Conservation (phyloP, 2,329 filamentous ascomycete species). For the Cladosporium sp. region DNA sequence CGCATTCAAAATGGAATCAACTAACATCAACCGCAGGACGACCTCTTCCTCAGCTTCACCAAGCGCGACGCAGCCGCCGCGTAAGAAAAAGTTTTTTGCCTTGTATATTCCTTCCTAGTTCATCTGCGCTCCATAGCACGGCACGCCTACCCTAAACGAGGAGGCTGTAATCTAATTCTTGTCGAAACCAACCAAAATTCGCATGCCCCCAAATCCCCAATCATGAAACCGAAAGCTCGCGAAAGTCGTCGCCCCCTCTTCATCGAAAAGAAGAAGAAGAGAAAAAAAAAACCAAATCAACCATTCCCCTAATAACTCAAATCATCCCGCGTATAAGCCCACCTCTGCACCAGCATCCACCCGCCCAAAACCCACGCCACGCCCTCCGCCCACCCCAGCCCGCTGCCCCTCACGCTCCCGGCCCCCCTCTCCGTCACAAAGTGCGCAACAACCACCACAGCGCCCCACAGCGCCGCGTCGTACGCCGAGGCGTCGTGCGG, state of each 20-base stretch:
- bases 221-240: too few relatives aligned
- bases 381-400: background rate
- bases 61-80: constrained; percentile 7
- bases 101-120: background rate
- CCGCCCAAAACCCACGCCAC: background rate
- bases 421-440: background rate
- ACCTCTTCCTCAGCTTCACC: constrained; percentile 14
- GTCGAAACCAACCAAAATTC: background rate
- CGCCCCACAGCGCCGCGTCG: background rate
- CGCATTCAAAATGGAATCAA: background rate
- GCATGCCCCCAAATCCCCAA: too few relatives aligned
- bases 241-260: too few relatives aligned
- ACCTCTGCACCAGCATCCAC: constrained; percentile 8
- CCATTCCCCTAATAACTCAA: too few relatives aligned
- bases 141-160: background rate
- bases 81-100: background rate
- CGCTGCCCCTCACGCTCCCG: constrained; percentile 1
- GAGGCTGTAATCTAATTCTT: constrained; percentile 7
- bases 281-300: too few relatives aligned
- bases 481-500: background rate
- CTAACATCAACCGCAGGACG: constrained; percentile 10
- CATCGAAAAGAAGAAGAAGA: too few relatives aligned
- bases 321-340: too few relatives aligned
- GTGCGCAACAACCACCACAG: background rate
- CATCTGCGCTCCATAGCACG: background rate